phyloP scores from a whole-genome alignment of 495 filamentous ascomycete genomes.

The Echria macrotheca region DNA sequence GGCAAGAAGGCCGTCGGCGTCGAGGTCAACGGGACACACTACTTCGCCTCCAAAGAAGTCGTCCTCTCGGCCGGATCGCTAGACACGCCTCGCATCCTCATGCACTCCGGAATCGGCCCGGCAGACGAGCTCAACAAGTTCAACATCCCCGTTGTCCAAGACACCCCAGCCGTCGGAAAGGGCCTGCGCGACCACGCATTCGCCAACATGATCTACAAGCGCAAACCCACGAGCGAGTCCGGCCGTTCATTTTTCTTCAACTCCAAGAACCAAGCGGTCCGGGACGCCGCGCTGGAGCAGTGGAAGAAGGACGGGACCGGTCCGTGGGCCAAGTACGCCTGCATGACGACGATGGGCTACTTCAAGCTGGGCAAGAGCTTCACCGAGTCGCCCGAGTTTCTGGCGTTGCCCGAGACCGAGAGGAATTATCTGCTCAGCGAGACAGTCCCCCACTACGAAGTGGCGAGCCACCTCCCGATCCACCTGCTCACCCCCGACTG shows the following conservation, averaged over 20 bases:
- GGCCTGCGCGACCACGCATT: conserved; percentile 52
- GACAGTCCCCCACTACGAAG: conserved; percentile 42
- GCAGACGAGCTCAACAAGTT: conserved; percentile 44
- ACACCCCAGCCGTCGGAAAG: conserved; percentile 49
- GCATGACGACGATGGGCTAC: conserved; percentile 45
- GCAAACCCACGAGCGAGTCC: conserved; percentile 21
- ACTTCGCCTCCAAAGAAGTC: conserved; percentile 51
- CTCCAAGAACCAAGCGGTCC: conserved; percentile 18
- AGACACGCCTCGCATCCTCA: conserved; percentile 55
- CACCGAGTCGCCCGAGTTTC: conserved; percentile 36
- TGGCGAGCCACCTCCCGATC: conserved; percentile 35
- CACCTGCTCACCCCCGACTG: conserved; percentile 40
- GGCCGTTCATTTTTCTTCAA: conserved; percentile 28
- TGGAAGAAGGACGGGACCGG: conserved; percentile 46
- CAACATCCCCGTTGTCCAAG: conserved; percentile 46
- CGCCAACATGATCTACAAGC: conserved; percentile 22
- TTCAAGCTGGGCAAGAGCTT: conserved; percentile 44
- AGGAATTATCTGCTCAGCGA: conserved; percentile 35
- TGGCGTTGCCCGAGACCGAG: conserved; percentile 33
- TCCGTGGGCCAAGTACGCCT: conserved; percentile 37
- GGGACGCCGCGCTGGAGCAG: conserved; percentile 40
- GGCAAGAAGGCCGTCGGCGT: conserved; percentile 50
- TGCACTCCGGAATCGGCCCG: conserved; percentile 62
- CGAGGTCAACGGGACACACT: conserved; percentile 30
- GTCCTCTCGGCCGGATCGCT: conserved; percentile 54